Evolutionary conservation across 108 stramenopile species (phyloP).

Genomic region (Hondaea fermentalgiana): DNA sequence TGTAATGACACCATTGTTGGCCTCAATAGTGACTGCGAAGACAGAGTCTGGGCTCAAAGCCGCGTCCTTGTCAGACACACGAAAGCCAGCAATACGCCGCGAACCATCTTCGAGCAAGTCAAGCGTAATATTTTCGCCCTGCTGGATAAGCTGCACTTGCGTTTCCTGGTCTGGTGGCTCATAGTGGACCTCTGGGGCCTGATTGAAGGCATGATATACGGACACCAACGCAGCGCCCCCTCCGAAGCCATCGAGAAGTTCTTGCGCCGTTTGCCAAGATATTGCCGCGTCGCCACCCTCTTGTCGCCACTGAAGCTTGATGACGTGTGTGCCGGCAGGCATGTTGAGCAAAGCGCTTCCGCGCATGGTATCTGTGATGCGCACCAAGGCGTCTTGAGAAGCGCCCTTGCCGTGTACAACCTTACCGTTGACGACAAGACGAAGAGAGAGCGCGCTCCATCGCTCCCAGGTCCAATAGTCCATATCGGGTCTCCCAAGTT

Average conservation of each 20-base stretch:
- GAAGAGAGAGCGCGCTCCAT: conserved; percentile 8
- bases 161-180: neutral
- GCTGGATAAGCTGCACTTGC: neutral
- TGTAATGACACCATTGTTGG: neutral
- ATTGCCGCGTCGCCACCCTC: neutral
- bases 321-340: conserved; percentile 7
- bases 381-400: neutral
- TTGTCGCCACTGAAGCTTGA: conserved; percentile 23
- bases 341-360: neutral
- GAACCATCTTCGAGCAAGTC: neutral
- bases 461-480: conserved; percentile 20
- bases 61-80: neutral
- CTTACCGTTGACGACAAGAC: neutral
- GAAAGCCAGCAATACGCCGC: neutral
- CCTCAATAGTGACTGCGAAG: neutral
- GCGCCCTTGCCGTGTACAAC: neutral
- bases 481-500: neutral
- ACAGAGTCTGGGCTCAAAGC: neutral
- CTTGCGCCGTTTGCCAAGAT: conserved; percentile 5
- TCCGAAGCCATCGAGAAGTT: conserved; percentile 19
- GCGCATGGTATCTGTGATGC: neutral
- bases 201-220: neutral
- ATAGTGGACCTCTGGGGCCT: neutral
- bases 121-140: neutral
- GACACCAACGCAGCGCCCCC: neutral